Base-by-base conservation (phyloP, 1,284 basidiomycete genomes). In the Paramarasmius palmivorus region DNA sequence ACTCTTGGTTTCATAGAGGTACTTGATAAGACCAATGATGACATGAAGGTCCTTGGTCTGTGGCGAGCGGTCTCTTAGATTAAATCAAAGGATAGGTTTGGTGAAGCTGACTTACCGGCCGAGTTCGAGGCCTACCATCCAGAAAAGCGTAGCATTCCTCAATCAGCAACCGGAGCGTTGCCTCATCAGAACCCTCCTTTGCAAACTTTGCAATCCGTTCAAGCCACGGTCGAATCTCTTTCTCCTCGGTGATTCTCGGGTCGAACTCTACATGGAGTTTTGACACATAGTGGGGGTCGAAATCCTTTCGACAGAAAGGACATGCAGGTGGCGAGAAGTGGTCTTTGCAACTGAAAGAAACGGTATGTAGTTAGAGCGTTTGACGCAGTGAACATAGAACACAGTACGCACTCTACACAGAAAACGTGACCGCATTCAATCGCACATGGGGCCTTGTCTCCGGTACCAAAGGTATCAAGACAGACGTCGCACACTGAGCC, bases 391-490 rank as follows among this genome's bases (percentile, higher is more conserved):
- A 20, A 47, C 29, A 55, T 49, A 25, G 35, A 44, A 19, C 36
- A 25, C 36, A n/a, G 19, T 41, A 71, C 76, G 56, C 59, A 80
- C 79, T 65, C 65, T 17, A 64, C 60, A 59, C 79, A 82, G 62
- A 81, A 81, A 47, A 78, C 72, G 66, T 82, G 79, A 19, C 79
- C 79, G 57, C 80, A 82, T 45, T 69, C 62, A 54, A 81, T 77
- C 19, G 76, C 74, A 58, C 73, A 76, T 25, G 78, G 78, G 26
- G 68, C 66, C 62, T 75, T 79, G 49, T 54, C 39, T 42, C 71
- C 68, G 53, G 61, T 57, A 48, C 69, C 71, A 60, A 76, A 82
- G 12, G 67, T 61, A 59, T 81, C 79, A 55, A 77, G 68, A 65
- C 80, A 82, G 55, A 82, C 73, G 66, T 81, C 79, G 69, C 80